Evolutionary conservation across 2,329 filamentous ascomycete genomes (phyloP), one percentile per base, ranked within the genome.

Genomic region (Hypoxylon sp.): DNA sequence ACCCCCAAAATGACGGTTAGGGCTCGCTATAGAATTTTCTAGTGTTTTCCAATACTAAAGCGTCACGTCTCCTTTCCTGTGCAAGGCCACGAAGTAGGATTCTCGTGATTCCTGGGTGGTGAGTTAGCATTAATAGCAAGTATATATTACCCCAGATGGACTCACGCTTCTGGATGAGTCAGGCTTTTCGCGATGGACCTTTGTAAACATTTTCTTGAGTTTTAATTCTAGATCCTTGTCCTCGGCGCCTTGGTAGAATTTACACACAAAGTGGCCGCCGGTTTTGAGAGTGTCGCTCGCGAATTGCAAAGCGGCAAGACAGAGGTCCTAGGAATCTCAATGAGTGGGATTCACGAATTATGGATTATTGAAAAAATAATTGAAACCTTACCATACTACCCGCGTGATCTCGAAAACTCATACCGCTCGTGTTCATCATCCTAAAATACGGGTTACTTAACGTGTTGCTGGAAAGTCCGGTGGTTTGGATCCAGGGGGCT

Each of bases 391-490:
- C 95, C 93, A 99, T 98, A 82, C 94, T 98, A 31, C 93, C 93
- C 9, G 90, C 91, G 81, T 99, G 96, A 81, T 99, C 96, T 72
- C 90, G 89, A 78, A 97, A 96, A 19, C 82, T 82, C 76, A 93
- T 92, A 63, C 96, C 96, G 82, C 92, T 97, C 75, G 95, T 98
- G 82, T 99, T 99, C 94, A 98, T 97, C 91, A 99, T 92, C 96
- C 96, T 99, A 87, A 83, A 81, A 90, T 97, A 96, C 72, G 94
- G 94, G 88, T 96, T 92, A 95, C 91, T 97, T 88, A 98, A 87
- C 85, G 91, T 97, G 84, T 89, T 94, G 84, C 92, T 91, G 84
- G 89, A 91, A 84, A 92, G 94, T 77, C 91, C 91, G 77, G 86
- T 86, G 58, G 88, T 92, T 84, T 93, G 92, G 76, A 90, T 86